phyloP scores from a whole-genome alignment of 2,329 filamentous ascomycete genomes.

The Aspergillus glaucus region DNA sequence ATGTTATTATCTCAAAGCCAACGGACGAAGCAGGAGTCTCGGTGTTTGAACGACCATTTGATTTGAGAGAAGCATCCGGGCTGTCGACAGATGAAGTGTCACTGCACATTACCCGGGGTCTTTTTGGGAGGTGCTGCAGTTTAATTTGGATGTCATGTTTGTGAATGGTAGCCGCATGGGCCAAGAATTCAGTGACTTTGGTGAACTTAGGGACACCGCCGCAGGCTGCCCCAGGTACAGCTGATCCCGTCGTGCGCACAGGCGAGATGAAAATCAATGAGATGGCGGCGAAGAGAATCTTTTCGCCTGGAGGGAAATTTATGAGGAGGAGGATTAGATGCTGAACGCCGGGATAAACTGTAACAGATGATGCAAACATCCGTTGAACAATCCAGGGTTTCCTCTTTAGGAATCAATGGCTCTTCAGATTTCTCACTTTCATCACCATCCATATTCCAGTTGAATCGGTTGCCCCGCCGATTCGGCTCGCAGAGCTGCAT shows the following conservation, averaged over 20 bases:
- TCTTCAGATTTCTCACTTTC: slow-evolving; percentile 11
- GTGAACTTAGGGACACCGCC: slow-evolving; percentile 13
- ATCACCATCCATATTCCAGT: slow-evolving; percentile 15
- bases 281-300: slow-evolving; percentile 19
- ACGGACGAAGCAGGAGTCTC: slow-evolving; percentile 9
- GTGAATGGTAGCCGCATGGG: slow-evolving; percentile 10
- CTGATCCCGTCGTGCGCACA: slow-evolving; percentile 13
- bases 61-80: not conserved
- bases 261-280: slow-evolving; percentile 18
- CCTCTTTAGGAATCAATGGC: slow-evolving; percentile 7
- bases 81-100: not conserved
- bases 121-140: slow-evolving; percentile 7
- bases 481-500: slow-evolving; percentile 17
- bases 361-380: slow-evolving; percentile 23
- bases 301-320: slow-evolving; percentile 16
- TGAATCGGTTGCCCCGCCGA: slow-evolving; percentile 16
- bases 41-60: not conserved
- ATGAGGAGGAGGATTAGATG: slow-evolving; percentile 18
- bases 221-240: slow-evolving; percentile 15
- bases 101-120: slow-evolving; percentile 3
- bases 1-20: slow-evolving; percentile 9
- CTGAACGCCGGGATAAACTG: slow-evolving; percentile 15
- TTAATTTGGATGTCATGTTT: slow-evolving; percentile 14
- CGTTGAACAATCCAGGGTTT: slow-evolving; percentile 12
- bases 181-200: slow-evolving; percentile 15